A percentile compares a stretch with the other conserved stretches of the same genome.
Evolutionary conservation across 1,284 basidiomycete genomes (phyloP).

Genomic region (Ganoderma resinaceum): DNA sequence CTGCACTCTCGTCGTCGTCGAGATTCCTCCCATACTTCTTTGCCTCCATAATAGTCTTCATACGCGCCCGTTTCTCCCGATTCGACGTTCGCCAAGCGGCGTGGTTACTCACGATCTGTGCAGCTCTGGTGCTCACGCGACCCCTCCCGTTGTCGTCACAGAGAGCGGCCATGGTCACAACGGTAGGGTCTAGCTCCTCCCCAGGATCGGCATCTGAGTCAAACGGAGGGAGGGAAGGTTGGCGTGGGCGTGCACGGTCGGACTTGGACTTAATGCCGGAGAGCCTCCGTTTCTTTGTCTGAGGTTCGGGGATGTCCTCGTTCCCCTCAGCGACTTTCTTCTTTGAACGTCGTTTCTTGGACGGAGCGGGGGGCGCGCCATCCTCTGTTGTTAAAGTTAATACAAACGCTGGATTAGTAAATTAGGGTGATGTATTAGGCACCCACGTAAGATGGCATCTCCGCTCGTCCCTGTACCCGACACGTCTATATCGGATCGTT

Average conservation of each 20-base stretch:
- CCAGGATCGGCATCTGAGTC: conserved; percentile 68
- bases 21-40: conserved; percentile 71
- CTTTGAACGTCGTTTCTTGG: conserved; percentile 19
- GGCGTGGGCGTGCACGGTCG: conserved; percentile 35
- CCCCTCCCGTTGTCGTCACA: conserved; percentile 79
- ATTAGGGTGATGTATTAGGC: not conserved
- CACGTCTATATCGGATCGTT: conserved; percentile 4
- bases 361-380: not conserved
- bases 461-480: not conserved
- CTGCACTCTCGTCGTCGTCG: conserved; percentile 47
- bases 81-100: conserved; percentile 70
- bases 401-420: not conserved
- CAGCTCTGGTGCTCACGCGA: conserved; percentile 74
- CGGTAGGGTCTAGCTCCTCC: conserved; percentile 78
- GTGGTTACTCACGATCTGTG: conserved; percentile 72
- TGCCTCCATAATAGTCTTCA: conserved; percentile 68
- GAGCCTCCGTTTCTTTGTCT: conserved; percentile 18
- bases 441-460: conserved; percentile 13
- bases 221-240: conserved; percentile 57
- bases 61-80: conserved; percentile 65
- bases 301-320: conserved; percentile 8
- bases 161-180: conserved; percentile 77
- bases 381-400: conserved; percentile 6
- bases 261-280: conserved; percentile 12
- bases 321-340: conserved; percentile 7